A percentile compares a stretch with the other conserved stretches of the same genome.
Conservation (phyloP, 345 rosid species). For the Toxicodendron radicans region DNA sequence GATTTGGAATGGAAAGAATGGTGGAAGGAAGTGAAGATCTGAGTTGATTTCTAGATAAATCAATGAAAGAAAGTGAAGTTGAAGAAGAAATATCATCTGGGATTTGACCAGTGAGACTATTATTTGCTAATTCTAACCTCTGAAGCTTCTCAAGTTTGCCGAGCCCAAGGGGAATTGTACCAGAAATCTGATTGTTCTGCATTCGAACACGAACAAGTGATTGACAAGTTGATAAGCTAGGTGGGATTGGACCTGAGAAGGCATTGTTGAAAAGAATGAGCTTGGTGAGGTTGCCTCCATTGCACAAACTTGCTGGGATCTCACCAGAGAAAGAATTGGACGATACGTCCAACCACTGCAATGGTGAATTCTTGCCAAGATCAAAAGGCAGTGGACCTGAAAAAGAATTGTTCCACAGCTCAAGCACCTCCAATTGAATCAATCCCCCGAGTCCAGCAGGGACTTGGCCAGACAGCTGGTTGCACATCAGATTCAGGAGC, state of each 20-base stretch:
- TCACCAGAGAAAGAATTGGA: slow-evolving; percentile 75
- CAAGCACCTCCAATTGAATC: slow-evolving; percentile 55
- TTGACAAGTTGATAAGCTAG: slow-evolving; percentile 49
- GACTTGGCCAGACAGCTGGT: slow-evolving; percentile 64
- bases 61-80: slow-evolving; percentile 80
- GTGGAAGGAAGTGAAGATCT: slow-evolving; percentile 69
- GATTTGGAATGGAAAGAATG: slow-evolving; percentile 73
- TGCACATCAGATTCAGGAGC: slow-evolving; percentile 87
- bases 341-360: slow-evolving; percentile 84
- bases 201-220: slow-evolving; percentile 83
- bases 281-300: slow-evolving; percentile 75
- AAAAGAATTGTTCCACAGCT: slow-evolving; percentile 91
- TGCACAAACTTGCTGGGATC: slow-evolving; percentile 70
- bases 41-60: slow-evolving; percentile 68
- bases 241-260: slow-evolving; percentile 76
- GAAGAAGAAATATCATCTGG: slow-evolving; percentile 71
- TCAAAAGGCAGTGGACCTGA: slow-evolving; percentile 74
- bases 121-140: slow-evolving; percentile 77
- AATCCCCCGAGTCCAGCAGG: slow-evolving; percentile 56
- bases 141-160: slow-evolving; percentile 81
- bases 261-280: slow-evolving; percentile 87
- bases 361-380: slow-evolving; percentile 73
- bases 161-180: slow-evolving; percentile 75
- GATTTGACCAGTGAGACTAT: slow-evolving; percentile 70
- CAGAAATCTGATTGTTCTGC: slow-evolving; percentile 76